Percentiles rank a stretch among this genome's conserved stretches.
phyloP scores from a whole-genome alignment of 2,329 filamentous ascomycete species.

The Scedosporium dehoogii region DNA sequence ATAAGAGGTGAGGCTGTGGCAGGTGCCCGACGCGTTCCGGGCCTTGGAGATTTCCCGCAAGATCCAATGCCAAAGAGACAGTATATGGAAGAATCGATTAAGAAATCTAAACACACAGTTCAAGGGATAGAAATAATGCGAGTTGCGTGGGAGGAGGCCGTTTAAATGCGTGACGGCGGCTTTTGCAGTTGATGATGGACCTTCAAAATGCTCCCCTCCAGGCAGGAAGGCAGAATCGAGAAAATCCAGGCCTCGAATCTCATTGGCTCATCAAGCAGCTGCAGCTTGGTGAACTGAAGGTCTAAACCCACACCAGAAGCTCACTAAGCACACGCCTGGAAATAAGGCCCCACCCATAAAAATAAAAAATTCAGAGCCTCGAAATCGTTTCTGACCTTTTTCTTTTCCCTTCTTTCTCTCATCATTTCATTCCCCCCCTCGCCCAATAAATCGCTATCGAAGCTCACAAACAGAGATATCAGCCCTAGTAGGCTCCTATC shows the following conservation, averaged over 20 bases:
- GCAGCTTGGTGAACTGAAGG: background rate
- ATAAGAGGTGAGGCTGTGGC: too few species aligned
- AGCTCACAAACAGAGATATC: conserved; percentile 80
- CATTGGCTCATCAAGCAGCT: background rate
- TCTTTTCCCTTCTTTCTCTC: conserved; percentile 24
- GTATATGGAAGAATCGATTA: background rate
- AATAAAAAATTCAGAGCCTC: background rate
- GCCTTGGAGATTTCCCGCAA: background rate
- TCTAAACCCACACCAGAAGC: background rate
- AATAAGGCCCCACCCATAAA: conserved; percentile 1
- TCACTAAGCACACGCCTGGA: background rate
- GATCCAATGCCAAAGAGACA: background rate
- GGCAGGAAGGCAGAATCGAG: background rate
- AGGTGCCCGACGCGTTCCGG: too few species aligned
- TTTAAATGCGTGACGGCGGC: background rate
- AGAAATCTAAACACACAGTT: background rate
- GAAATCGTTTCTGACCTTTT: conserved; percentile 10
- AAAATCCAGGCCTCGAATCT: background rate
- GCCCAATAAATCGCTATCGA: conserved; percentile 99
- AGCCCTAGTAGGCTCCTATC: conserved; percentile 9
- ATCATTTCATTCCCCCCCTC: conserved; percentile 60
- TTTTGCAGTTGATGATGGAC: background rate
- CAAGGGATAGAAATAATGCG: background rate
- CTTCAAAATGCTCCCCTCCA: background rate
- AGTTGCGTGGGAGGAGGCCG: background rate